phyloP scores from a whole-genome alignment of 2,329 filamentous ascomycete species.

The Ophiostoma sp. region DNA sequence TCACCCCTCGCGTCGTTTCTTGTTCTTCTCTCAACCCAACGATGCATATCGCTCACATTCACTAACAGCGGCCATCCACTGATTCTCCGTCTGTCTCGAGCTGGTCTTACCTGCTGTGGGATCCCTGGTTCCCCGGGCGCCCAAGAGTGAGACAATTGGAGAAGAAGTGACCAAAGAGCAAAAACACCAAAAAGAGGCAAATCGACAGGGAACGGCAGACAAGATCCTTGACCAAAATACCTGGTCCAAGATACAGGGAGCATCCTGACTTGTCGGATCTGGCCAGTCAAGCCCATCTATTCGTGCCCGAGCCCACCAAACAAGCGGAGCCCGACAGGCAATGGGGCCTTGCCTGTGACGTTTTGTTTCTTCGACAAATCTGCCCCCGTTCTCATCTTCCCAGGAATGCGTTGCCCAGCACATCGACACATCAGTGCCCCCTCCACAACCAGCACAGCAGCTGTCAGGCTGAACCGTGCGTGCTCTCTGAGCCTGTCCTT shows the following conservation, averaged over 20 bases:
- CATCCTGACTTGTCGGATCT: constrained; percentile 12
- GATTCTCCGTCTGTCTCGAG: background rate
- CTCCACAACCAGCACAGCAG: background rate
- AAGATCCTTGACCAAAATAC: background rate
- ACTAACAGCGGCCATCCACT: background rate
- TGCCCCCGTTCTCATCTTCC: background rate
- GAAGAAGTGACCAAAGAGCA: constrained; percentile 8
- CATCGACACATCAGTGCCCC: background rate
- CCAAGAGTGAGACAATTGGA: constrained; percentile 18
- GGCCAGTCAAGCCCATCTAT: background rate
- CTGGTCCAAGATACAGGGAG: background rate
- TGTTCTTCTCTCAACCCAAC: background rate
- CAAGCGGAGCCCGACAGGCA: background rate
- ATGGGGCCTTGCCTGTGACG: background rate
- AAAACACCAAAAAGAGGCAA: background rate
- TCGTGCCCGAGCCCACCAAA: constrained; percentile 5
- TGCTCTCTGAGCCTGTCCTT: background rate
- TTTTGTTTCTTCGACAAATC: constrained; percentile 1
- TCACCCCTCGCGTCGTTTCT: constrained; percentile 3
- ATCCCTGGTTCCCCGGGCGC: constrained; percentile 10
- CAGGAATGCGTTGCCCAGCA: constrained; percentile 21
- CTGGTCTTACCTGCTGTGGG: constrained; percentile 16
- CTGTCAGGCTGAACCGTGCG: background rate
- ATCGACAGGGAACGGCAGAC: constrained; percentile 4
- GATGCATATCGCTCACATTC: background rate